phyloP scores from a whole-genome alignment of 139 green algal species.

The Klebsormidium nitens region DNA sequence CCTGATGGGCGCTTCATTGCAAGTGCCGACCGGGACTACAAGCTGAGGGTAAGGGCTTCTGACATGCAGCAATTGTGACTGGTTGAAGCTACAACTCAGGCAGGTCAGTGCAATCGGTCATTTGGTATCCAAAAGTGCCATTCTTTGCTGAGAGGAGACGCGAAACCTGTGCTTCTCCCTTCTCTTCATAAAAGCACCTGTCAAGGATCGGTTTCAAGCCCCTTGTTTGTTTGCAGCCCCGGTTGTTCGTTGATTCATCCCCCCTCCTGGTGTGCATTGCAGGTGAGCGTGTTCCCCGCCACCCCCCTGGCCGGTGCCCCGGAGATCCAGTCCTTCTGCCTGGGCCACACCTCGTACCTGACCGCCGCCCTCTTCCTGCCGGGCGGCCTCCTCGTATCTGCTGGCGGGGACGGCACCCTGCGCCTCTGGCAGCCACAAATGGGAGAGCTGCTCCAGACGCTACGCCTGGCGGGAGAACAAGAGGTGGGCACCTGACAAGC shows the following conservation, averaged over 20 bases:
- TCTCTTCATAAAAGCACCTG: too few relatives aligned
- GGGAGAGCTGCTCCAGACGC: constrained; percentile 41
- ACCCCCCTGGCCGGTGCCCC: constrained; percentile 45
- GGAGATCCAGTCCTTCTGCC: constrained; percentile 78
- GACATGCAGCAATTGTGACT: too few relatives aligned
- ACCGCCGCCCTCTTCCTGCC: constrained; percentile 5
- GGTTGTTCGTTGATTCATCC: too few relatives aligned
- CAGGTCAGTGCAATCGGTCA: too few relatives aligned
- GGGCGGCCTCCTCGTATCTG: constrained; percentile 50
- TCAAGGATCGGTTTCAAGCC: too few relatives aligned
- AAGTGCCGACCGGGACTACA: constrained; percentile 67
- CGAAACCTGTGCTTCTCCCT: too few relatives aligned
- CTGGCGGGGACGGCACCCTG: constrained; percentile 64
- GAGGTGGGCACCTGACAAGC: too few relatives aligned
- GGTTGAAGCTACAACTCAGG: too few relatives aligned
- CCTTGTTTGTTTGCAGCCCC: too few relatives aligned
- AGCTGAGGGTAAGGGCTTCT: constrained; percentile 59
- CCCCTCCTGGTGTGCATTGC: constrained; percentile 32
- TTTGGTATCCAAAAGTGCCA: too few relatives aligned
- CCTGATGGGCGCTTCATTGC: constrained; percentile 53
- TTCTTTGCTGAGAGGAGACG: too few relatives aligned
- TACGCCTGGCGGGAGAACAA: constrained; percentile 38
- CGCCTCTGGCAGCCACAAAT: constrained; percentile 53
- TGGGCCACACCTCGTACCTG: constrained; percentile 68
- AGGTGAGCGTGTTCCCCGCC: constrained; percentile 39